These are phyloP conservation scores for Scutellaria barbata DNA, from an alignment of 257 asterid genomes.

Conservation along the genomic window DNA sequence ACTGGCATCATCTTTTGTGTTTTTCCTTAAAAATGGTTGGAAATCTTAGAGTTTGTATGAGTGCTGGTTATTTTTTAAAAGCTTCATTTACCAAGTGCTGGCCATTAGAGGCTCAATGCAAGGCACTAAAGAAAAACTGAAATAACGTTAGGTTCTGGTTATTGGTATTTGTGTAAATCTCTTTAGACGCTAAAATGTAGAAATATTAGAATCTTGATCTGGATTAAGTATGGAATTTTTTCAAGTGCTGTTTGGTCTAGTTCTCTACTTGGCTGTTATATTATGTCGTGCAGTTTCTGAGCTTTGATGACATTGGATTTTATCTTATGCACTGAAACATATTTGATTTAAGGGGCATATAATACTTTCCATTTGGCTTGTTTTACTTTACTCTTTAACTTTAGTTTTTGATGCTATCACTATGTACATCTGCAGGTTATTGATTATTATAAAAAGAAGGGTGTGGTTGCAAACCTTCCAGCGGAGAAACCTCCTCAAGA, in stretches of 20 bases:
- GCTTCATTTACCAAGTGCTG: conserved; percentile 1
- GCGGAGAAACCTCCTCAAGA: conserved; percentile 76
- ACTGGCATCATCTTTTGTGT: not conserved
- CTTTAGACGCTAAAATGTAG: not conserved
- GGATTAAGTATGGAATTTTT: not conserved
- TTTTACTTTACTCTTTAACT: not conserved
- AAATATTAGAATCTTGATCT: not conserved
- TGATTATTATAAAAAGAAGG: conserved; percentile 62
- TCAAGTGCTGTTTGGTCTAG: not conserved
- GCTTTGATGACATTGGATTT: not conserved
- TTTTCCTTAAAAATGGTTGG: conserved; percentile 7
- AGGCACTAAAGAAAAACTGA: not conserved
- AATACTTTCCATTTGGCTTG: too few relatives aligned
- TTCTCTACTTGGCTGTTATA: not conserved
- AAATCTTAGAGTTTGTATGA: not conserved
- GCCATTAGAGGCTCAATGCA: not conserved
- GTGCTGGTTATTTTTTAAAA: not conserved
- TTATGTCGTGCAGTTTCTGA: not conserved
- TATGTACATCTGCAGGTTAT: conserved; percentile 52
- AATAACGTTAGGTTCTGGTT: not conserved
- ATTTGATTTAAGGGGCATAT: not conserved
- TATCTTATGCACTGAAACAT: not conserved
- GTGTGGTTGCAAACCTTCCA: conserved; percentile 64
- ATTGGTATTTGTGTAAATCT: not conserved
- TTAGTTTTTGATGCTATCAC: not conserved